These are phyloP conservation scores for Mycena sanguinolenta DNA, from an alignment of 768 basidiomycete genomes.

Conservation along the genomic window DNA sequence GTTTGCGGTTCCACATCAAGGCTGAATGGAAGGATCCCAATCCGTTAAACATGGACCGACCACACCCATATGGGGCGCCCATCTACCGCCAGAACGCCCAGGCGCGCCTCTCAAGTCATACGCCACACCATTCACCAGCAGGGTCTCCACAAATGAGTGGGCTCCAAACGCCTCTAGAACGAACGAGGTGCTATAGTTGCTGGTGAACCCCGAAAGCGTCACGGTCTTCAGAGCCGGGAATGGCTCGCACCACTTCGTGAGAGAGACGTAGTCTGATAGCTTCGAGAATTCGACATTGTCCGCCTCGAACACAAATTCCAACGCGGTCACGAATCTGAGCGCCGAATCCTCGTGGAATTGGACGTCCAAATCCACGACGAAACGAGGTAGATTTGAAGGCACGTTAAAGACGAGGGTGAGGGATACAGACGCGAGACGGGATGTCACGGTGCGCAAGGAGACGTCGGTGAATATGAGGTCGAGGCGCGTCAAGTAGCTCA, in stretches of 20 bases:
- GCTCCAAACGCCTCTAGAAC: conserved; percentile 10
- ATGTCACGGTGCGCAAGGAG: conserved; percentile 20
- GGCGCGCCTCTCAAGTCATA: background rate
- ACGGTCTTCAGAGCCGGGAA: conserved; percentile 28
- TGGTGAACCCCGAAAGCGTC: conserved; percentile 18
- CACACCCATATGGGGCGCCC: too few species aligned
- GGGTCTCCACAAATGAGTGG: conserved; percentile 2
- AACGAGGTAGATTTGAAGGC: conserved; percentile 3
- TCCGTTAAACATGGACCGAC: too few species aligned
- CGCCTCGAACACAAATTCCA: conserved; percentile 29
- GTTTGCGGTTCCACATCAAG: too few species aligned
- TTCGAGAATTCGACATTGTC: conserved; percentile 4
- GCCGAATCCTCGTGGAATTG: conserved; percentile 21
- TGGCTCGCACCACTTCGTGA: conserved; percentile 26
- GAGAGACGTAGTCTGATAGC: conserved; percentile 11
- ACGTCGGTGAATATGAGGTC: conserved; percentile 24
- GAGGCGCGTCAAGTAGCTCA: conserved; percentile 26
- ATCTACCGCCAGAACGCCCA: background rate
- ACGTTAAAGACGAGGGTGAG: conserved; percentile 31
- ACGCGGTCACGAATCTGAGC: conserved; percentile 20
- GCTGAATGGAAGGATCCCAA: too few species aligned
- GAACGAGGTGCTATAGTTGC: background rate
- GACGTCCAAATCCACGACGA: conserved; percentile 2
- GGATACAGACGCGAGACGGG: conserved; percentile 19
- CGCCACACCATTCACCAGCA: conserved; percentile 18